Evolutionary conservation across 202 grass and related monocot genomes (phyloP).

Genomic region (Schoenoplectus tabernaemontani): DNA sequence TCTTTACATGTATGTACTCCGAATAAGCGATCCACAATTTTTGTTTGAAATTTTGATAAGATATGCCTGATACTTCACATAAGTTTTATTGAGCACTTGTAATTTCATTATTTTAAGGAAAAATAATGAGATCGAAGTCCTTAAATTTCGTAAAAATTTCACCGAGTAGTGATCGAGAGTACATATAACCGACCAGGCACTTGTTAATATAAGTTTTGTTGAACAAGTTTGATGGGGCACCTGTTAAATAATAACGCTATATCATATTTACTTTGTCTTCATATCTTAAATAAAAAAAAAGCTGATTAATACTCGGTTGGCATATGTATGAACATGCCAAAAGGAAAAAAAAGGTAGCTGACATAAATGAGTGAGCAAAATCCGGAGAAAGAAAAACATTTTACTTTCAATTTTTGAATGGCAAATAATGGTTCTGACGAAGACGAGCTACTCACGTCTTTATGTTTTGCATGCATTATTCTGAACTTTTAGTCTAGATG

Average conservation of each 20-base stretch:
- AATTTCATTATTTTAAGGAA: no score
- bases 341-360: neutral
- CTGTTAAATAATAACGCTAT: neutral
- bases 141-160: no score
- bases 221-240: no score
- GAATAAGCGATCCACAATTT: no score
- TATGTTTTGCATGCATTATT: neutral
- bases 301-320: neutral
- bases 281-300: neutral
- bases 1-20: no score
- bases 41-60: no score
- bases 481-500: neutral
- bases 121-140: no score
- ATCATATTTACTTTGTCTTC: neutral
- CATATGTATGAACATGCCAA: neutral
- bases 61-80: neutral
- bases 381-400: neutral
- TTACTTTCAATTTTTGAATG: slow-evolving; percentile 1
- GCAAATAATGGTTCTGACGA: slow-evolving; percentile 13
- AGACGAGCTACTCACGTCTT: slow-evolving; percentile 16
- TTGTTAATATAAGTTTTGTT: no score
- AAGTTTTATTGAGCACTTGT: neutral
- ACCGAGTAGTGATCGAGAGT: no score
- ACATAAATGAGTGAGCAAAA: neutral
- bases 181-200: no score